phyloP scores from a whole-genome alignment of 1,139 yeast genomes.

The Yamadazyma taylorii region DNA sequence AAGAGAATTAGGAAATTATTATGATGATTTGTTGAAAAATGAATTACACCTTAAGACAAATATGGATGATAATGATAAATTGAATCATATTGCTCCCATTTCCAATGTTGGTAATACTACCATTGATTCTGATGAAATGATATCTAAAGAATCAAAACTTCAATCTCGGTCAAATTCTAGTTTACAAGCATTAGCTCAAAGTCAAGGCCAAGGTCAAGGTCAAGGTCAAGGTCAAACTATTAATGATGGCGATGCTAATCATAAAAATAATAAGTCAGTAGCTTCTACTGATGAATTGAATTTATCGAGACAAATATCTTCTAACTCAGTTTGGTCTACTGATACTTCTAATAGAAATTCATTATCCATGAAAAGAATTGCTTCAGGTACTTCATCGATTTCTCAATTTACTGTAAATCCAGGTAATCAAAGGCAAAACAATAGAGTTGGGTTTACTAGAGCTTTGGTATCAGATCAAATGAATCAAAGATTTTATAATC shows the following conservation, averaged over 20 bases:
- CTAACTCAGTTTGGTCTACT: constrained; percentile 41
- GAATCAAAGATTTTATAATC: constrained; percentile 24
- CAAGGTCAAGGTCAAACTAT: background rate
- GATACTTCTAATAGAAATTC: constrained; percentile 32
- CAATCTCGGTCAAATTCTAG: constrained; percentile 1
- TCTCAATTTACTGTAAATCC: constrained; percentile 26
- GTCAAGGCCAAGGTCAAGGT: background rate
- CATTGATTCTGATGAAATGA: background rate
- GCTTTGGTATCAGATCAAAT: constrained; percentile 38
- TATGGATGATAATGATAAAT: constrained; percentile 8
- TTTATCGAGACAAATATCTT: constrained; percentile 33
- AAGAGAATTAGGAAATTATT: constrained; percentile 41
- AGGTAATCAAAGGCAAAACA: constrained; percentile 10
- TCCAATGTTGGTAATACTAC: background rate
- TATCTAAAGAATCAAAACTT: background rate
- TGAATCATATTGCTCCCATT: constrained; percentile 1
- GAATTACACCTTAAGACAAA: constrained; percentile 44
- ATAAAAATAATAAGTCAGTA: constrained; percentile 2
- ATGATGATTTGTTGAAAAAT: constrained; percentile 38
- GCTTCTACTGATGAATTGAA: constrained; percentile 9
- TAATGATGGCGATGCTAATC: background rate
- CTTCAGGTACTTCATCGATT: constrained; percentile 32
- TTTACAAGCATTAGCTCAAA: background rate
- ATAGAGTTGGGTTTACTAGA: constrained; percentile 45
- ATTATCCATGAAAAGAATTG: constrained; percentile 32